Percentiles rank a stretch among this genome's conserved stretches.
Conservation (phyloP, 2,329 filamentous ascomycete species). For the Colletotrichum karsti region DNA sequence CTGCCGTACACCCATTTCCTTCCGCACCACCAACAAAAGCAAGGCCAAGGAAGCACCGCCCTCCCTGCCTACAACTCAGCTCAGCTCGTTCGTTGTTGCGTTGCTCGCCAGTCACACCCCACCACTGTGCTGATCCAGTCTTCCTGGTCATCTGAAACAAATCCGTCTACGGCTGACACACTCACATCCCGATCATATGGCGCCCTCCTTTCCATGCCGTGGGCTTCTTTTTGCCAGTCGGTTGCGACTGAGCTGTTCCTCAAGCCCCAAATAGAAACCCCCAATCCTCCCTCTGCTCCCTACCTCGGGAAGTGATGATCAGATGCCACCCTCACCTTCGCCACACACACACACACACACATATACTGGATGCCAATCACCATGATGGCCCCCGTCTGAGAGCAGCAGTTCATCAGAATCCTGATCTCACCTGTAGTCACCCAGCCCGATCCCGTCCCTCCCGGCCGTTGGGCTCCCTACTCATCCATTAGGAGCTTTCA, state of each 20-base stretch:
- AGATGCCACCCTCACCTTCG: not conserved
- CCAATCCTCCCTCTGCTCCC: not conserved
- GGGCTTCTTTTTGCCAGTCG: not conserved
- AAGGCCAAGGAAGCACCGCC: not conserved
- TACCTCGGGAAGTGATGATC: not conserved
- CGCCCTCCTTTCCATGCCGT: not conserved
- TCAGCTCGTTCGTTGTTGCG: too few species aligned
- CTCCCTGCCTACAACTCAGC: not conserved
- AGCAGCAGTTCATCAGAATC: not conserved
- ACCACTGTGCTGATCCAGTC: constrained; percentile 12
- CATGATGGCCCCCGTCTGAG: not conserved
- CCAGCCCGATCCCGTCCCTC: constrained; percentile 13
- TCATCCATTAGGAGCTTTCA: not conserved
- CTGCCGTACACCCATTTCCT: too few species aligned
- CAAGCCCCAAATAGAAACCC: not conserved
- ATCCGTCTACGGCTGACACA: constrained; percentile 25
- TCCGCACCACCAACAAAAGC: constrained; percentile 1
- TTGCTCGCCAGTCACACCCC: not conserved
- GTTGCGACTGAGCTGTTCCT: not conserved
- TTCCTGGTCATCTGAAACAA: constrained; percentile 29
- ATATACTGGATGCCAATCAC: not conserved
- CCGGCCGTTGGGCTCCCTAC: not conserved
- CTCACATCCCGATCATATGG: constrained; percentile 11
- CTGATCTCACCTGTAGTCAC: not conserved
- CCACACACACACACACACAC: not conserved